Conservation (phyloP, 1,139 yeast genomes). For the Eremothecium cymbalariae region DNA sequence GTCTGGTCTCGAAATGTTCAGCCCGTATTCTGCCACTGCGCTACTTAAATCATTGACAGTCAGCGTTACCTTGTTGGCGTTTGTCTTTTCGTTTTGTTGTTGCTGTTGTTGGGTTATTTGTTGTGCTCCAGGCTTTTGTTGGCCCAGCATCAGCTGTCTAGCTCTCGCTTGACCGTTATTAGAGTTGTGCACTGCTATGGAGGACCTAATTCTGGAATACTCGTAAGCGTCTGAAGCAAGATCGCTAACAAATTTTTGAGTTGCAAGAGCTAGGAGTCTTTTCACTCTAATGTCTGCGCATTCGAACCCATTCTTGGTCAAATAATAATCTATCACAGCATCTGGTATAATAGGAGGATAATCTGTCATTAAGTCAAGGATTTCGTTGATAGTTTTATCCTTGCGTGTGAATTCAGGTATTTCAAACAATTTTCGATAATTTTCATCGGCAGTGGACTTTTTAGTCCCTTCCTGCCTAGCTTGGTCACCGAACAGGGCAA, state of each 20-base stretch:
- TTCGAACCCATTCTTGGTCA: conserved; percentile 82
- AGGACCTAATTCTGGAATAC: conserved; percentile 80
- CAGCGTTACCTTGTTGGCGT: conserved; percentile 33
- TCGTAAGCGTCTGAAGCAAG: conserved; percentile 96
- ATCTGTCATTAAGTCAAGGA: conserved; percentile 82
- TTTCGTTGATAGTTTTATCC: conserved; percentile 81
- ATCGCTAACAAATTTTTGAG: conserved; percentile 90
- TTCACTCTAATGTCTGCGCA: conserved; percentile 74
- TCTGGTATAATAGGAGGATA: conserved; percentile 96
- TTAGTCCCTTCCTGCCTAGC: conserved; percentile 15
- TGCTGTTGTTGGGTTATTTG: conserved; percentile 30
- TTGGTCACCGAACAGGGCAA: conserved; percentile 25
- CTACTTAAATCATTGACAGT: conserved; percentile 31
- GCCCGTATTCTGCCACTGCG: conserved; percentile 72
- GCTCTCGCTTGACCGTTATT: conserved; percentile 85
- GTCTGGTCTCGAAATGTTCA: conserved; percentile 85
- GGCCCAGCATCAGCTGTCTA: conserved; percentile 57
- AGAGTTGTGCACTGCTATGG: conserved; percentile 74
- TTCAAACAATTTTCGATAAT: conserved; percentile 38
- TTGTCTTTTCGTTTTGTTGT: conserved; percentile 37
- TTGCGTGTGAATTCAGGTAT: conserved; percentile 69
- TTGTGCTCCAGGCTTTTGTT: conserved; percentile 41
- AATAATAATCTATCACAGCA: conserved; percentile 91
- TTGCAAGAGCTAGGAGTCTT: conserved; percentile 82
- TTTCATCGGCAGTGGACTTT: conserved; percentile 1